Conservation (phyloP, 2,329 filamentous ascomycete genomes). For the Fusarium compactum region DNA sequence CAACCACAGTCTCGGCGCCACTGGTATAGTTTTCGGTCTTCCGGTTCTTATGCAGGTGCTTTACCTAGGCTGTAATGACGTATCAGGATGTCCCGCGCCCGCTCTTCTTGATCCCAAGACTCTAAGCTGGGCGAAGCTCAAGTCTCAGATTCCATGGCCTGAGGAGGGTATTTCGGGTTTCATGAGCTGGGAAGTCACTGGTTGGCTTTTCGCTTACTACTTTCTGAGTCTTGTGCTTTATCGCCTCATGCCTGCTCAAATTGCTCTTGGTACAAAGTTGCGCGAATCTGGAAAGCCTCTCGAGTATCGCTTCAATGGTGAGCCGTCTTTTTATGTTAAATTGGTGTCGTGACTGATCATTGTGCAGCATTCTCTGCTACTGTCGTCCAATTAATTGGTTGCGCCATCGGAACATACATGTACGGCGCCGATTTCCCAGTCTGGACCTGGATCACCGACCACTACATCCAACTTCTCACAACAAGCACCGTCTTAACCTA, state of each 20-base stretch:
- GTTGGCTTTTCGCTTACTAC: slow-evolving; percentile 81
- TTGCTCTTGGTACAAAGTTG: slow-evolving; percentile 75
- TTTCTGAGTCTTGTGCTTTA: slow-evolving; percentile 78
- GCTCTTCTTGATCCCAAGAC: slow-evolving; percentile 76
- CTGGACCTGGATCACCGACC: slow-evolving; percentile 91
- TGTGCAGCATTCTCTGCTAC: slow-evolving; percentile 76
- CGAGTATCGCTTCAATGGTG: slow-evolving; percentile 83
- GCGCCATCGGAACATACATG: slow-evolving; percentile 76
- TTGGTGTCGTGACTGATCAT: fast-evolving
- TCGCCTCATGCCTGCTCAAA: slow-evolving; percentile 77
- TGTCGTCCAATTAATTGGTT: slow-evolving; percentile 74
- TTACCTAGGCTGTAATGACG: slow-evolving; percentile 86
- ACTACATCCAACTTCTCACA: slow-evolving; percentile 86
- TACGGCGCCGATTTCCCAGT: slow-evolving; percentile 83
- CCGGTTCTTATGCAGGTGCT: slow-evolving; percentile 80
- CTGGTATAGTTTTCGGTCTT: slow-evolving; percentile 79
- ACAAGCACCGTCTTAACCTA: slow-evolving; percentile 82
- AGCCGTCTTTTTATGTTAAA: not conserved
- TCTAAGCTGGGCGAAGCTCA: slow-evolving; percentile 75
- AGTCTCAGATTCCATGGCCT: slow-evolving; percentile 82
- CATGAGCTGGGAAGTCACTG: slow-evolving; percentile 72
- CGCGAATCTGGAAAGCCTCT: slow-evolving; percentile 73
- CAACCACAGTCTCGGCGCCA: slow-evolving; percentile 72
- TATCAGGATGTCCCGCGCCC: slow-evolving; percentile 86
- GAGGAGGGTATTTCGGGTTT: slow-evolving; percentile 74